A percentile compares a stretch with the other conserved stretches of the same genome.
phyloP scores from a whole-genome alignment of 2,329 filamentous ascomycete species.

The Tolypocladium pustulatum region DNA sequence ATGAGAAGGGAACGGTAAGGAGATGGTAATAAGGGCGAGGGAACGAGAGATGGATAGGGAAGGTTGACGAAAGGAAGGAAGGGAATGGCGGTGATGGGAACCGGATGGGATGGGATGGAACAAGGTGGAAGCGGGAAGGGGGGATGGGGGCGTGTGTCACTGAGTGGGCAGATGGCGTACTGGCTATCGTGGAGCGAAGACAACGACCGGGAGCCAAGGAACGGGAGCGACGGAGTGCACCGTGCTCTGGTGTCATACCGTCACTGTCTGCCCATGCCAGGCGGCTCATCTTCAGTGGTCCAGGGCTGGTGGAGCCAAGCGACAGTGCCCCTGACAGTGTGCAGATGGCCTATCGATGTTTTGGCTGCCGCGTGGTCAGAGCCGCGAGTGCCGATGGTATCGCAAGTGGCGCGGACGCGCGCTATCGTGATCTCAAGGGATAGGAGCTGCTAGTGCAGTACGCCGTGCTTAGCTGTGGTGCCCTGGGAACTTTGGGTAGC shows the following conservation, averaged over 20 bases:
- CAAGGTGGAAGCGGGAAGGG: constrained; percentile 18
- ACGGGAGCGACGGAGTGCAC: background rate
- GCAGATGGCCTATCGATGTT: background rate
- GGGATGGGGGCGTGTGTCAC: constrained; percentile 14
- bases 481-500: too few species aligned
- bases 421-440: background rate
- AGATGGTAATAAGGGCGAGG: constrained; percentile 12
- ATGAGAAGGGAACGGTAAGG: constrained; percentile 13
- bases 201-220: background rate
- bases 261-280: background rate
- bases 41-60: constrained; percentile 14
- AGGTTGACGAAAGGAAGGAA: constrained; percentile 11
- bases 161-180: constrained; percentile 9
- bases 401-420: background rate
- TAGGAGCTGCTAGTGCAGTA: background rate
- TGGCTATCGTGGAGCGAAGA: background rate
- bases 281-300: background rate
- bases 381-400: background rate
- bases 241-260: background rate
- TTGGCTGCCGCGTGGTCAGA: background rate
- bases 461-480: background rate
- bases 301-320: background rate
- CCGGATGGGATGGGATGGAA: constrained; percentile 21
- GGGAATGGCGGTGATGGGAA: constrained; percentile 25
- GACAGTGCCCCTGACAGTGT: background rate